Percentiles rank a stretch among this genome's conserved stretches.
phyloP scores from a whole-genome alignment of 495 filamentous ascomycete genomes.

The Saxophila tyrrhenica region DNA sequence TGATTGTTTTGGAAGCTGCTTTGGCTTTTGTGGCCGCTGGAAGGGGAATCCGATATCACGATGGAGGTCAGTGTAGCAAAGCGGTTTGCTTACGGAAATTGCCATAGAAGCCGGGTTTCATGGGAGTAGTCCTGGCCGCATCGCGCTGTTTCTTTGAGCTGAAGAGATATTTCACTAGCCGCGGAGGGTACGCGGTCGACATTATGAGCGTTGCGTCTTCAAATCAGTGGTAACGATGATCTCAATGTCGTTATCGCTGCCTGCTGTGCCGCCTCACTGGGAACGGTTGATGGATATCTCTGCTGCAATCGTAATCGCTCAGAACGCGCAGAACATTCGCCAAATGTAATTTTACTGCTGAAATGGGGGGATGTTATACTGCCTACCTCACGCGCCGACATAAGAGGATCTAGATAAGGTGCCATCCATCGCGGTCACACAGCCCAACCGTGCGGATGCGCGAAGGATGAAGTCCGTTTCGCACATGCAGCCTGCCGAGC shows the following conservation, averaged over 20 bases:
- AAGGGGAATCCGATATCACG: no score
- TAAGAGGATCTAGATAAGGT: no score
- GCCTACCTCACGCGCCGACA: not conserved
- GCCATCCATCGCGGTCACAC: not conserved
- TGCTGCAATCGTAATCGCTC: no score
- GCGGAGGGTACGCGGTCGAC: not conserved
- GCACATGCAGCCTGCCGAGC: not conserved
- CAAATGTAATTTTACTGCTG: not conserved
- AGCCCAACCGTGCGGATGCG: not conserved
- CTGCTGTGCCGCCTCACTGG: not conserved
- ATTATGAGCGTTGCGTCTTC: not conserved
- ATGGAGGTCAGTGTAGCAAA: not conserved
- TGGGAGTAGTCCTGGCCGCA: not conserved
- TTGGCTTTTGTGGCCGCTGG: no score
- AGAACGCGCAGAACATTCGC: no score
- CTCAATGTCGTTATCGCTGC: not conserved
- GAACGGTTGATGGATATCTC: no score
- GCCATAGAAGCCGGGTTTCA: not conserved
- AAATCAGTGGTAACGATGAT: not conserved
- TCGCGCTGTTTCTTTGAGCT: not conserved
- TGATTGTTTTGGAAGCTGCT: no score
- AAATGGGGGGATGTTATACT: not conserved
- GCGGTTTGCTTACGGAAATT: not conserved
- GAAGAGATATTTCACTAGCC: not conserved
- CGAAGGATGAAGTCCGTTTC: not conserved